Conservation (phyloP, 306 rosid genomes). For the Elaeagnus macrophylla region DNA sequence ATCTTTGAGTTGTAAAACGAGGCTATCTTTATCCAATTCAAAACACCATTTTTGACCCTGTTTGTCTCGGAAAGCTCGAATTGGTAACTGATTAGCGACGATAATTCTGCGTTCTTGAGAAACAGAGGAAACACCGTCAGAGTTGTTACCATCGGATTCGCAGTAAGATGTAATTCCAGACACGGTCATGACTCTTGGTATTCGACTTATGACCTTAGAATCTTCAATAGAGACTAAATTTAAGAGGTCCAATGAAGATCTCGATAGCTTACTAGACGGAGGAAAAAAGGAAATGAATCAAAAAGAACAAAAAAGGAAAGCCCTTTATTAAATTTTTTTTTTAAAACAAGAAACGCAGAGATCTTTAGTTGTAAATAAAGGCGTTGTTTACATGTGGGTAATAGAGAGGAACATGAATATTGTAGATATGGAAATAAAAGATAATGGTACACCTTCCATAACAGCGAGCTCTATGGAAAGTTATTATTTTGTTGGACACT, state of each 20-base stretch:
- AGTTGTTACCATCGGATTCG: conserved; percentile 4
- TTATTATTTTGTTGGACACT: neutral
- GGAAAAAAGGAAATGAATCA: neutral
- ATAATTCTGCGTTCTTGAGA: conserved; percentile 36
- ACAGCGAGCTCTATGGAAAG: neutral
- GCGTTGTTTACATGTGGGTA: conserved; percentile 12
- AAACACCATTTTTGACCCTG: conserved; percentile 28
- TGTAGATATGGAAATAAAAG: conserved; percentile 18
- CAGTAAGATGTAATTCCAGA: conserved; percentile 15
- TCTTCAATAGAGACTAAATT: conserved; percentile 48
- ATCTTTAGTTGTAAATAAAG: neutral
- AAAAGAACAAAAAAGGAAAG: neutral
- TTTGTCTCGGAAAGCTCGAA: conserved; percentile 20
- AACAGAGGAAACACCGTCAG: conserved; percentile 11
- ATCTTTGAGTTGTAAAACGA: conserved; percentile 47
- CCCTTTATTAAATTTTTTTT: too few relatives aligned
- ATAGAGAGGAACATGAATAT: conserved; percentile 30
- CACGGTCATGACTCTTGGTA: conserved; percentile 18
- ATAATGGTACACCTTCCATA: conserved; percentile 31
- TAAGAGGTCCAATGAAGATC: conserved; percentile 44
- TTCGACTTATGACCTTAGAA: conserved; percentile 13
- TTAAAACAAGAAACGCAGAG: neutral
- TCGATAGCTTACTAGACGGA: conserved; percentile 36
- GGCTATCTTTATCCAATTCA: conserved; percentile 48
- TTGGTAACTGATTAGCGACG: conserved; percentile 60